Evolutionary conservation across 1,284 basidiomycete species (phyloP).

Genomic region (Salmacisia buchloeana): DNA sequence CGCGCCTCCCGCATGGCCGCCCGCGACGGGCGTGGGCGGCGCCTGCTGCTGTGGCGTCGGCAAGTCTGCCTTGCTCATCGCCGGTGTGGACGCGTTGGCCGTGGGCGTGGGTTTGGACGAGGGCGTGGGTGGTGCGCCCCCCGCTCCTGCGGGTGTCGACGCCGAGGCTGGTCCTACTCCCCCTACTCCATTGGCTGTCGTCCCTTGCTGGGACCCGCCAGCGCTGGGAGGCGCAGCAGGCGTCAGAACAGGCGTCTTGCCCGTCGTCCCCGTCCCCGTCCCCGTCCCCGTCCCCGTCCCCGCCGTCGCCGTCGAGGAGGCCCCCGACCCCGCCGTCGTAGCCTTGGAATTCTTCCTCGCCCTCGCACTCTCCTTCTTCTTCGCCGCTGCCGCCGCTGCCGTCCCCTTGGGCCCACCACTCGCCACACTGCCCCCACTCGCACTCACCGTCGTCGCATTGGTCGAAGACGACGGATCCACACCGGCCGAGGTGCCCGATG

Average conservation of each 20-base stretch:
- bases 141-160: background rate
- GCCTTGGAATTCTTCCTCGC: slow-evolving; percentile 9
- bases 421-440: background rate
- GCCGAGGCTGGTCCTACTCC: background rate
- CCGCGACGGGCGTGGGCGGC: background rate
- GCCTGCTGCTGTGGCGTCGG: slow-evolving; percentile 1
- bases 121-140: background rate
- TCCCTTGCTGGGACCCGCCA: background rate
- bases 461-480: no score
- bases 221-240: background rate
- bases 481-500: no score
- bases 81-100: background rate
- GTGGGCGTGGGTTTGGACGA: background rate
- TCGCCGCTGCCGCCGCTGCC: background rate
- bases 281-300: background rate
- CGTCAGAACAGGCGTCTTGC: slow-evolving; percentile 1
- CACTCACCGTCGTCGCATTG: background rate
- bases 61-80: background rate
- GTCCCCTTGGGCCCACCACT: no score
- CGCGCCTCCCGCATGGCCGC: no score
- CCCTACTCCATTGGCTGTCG: background rate
- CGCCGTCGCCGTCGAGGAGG: background rate
- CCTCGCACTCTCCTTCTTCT: slow-evolving; percentile 5
- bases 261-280: background rate
- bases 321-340: no score